Base-by-base conservation (phyloP, 441 rosid genomes). In the Bruguiera hainesii region DNA sequence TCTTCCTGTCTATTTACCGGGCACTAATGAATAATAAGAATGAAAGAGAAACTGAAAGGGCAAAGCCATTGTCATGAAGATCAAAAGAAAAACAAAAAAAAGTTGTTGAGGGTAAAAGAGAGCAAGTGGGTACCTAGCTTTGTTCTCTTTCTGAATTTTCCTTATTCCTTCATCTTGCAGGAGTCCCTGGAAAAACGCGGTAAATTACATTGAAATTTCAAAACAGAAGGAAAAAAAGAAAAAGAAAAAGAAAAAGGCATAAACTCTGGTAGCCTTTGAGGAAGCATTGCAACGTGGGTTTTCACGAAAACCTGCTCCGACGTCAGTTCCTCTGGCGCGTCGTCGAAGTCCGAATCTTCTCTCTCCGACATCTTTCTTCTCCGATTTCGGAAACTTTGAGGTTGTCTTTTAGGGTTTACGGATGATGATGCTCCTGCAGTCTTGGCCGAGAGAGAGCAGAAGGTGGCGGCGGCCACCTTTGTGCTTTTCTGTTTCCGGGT, bases 271-370 rank as follows among this genome's bases (percentile, higher is more conserved):
- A 1, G 35, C 8, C 0, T 39, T 33, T 46, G 9, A 33, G n/a
- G 2, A 7, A 55, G 7, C 28, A 50, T 1, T 5, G 26, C 9
- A 28, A 57, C 37, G 60, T 16, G 18, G 23, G 37, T 8, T 1
- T 20, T 20, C 9, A 1, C 18, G 10, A 46, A 28, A 20, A 93
- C 97, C 96, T 93, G 96, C 60, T 89, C 90, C 21, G 82, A 80
- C 6, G 94, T 81, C 61, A 89, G 78, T 67, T 91, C 98, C 80
- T 94, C 98, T 0, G 98, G 98, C 23, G 85, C 85, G 42, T 88
- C 86, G 42, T 88, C 92, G 4, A 90, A 88, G 23, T 83, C 87
- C 19, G 77, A 77, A 28, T 83, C 91, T 62, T 76, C 85, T 56
- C 69, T 73, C 10, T 71, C 80, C 60, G 82, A 75, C 94, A 83